These are phyloP conservation scores for Candida freyschussii DNA, from an alignment of 1,139 yeast species.

Conservation along the genomic window DNA sequence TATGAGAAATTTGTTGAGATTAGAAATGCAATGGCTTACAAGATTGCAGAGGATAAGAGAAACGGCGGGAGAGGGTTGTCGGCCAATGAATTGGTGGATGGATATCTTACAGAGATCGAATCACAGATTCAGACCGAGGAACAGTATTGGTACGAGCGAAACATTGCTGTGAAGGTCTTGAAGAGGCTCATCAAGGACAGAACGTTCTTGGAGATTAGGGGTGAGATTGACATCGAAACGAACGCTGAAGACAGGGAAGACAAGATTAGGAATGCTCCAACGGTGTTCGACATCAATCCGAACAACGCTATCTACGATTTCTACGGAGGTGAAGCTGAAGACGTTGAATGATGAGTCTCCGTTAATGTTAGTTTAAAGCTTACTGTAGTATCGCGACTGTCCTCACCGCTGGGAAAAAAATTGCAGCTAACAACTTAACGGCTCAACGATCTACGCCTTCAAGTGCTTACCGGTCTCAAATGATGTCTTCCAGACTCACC, in stretches of 20 bases:
- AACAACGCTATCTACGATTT: slow-evolving; percentile 69
- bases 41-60: slow-evolving; percentile 51
- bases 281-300: slow-evolving; percentile 55
- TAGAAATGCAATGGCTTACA: slow-evolving; percentile 74
- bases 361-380: too few relatives aligned
- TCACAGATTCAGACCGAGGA: slow-evolving; percentile 64
- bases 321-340: slow-evolving; percentile 17
- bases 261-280: slow-evolving; percentile 26
- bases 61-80: slow-evolving; percentile 58
- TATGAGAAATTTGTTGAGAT: slow-evolving; percentile 84
- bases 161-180: slow-evolving; percentile 73
- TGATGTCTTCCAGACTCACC: too few relatives aligned
- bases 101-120: slow-evolving; percentile 78
- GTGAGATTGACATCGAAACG: slow-evolving; percentile 34
- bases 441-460: too few relatives aligned
- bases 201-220: slow-evolving; percentile 76
- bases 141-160: slow-evolving; percentile 67
- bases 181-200: slow-evolving; percentile 82
- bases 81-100: slow-evolving; percentile 65
- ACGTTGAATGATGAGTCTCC: slow-evolving; percentile 2
- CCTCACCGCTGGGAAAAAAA: too few relatives aligned
- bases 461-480: too few relatives aligned
- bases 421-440: too few relatives aligned
- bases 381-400: too few relatives aligned
- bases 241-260: slow-evolving; percentile 27